A percentile compares a stretch with the other conserved stretches of the same genome.
Evolutionary conservation across 2,329 filamentous ascomycete genomes (phyloP).

Genomic region (Cladophialophora carrionii): DNA sequence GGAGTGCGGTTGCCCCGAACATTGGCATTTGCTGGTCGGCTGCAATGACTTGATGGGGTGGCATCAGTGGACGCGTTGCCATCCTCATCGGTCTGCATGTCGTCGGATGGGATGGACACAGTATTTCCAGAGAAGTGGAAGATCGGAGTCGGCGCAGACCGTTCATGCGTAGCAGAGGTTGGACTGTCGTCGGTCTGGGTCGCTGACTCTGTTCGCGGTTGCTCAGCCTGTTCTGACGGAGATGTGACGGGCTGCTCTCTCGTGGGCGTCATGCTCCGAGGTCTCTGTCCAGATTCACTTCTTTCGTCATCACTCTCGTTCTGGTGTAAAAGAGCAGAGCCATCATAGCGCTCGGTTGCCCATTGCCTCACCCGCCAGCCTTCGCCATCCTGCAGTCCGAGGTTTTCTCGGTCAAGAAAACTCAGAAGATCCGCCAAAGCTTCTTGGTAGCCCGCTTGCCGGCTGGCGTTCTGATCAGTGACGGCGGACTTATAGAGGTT

Average conservation of each 20-base stretch:
- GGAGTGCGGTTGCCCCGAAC: constrained; percentile 48
- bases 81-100: constrained; percentile 50
- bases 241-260: constrained; percentile 43
- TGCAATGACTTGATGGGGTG: constrained; percentile 38
- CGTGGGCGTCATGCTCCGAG: constrained; percentile 29
- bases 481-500: constrained; percentile 94
- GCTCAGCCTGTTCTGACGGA: constrained; percentile 34
- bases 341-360: constrained; percentile 55
- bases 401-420: constrained; percentile 79
- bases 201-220: constrained; percentile 23
- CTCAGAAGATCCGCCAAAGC: constrained; percentile 86
- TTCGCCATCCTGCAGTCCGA: constrained; percentile 79
- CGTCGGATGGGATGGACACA: constrained; percentile 35
- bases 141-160: constrained; percentile 24
- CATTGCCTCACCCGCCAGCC: constrained; percentile 68
- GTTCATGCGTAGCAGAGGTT: constrained; percentile 18
- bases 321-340: constrained; percentile 40
- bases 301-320: constrained; percentile 52
- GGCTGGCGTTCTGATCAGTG: constrained; percentile 72
- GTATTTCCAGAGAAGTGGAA: constrained; percentile 33
- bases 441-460: constrained; percentile 86
- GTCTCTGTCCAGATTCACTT: constrained; percentile 42
- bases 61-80: constrained; percentile 28
- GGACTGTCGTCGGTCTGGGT: constrained; percentile 41
- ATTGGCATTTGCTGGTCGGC: constrained; percentile 50